Base-by-base conservation (phyloP, 163 green algal species). In the Trebouxiophyceae sp. region DNA sequence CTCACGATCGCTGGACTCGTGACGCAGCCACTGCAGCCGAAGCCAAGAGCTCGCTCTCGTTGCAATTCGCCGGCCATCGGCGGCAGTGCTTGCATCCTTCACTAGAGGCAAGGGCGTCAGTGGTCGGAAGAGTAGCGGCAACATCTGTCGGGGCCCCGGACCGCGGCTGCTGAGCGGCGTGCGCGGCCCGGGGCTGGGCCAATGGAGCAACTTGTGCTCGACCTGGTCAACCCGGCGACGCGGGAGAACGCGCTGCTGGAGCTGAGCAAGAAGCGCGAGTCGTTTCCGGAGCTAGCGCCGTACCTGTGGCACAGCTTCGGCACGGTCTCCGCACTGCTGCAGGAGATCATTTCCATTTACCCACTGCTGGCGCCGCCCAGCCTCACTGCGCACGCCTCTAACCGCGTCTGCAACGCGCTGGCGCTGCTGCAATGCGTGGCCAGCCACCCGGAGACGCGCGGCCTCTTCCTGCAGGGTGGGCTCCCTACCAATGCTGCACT, bases 281-380 rank as follows among this genome's bases (percentile, higher is more conserved):
- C 83, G 27, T 96, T 97, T 61, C 89, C 87, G 16, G 93, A 99
- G 73, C 80, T 99, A 27, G 93, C 93, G 22, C 89, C 92, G 0
- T 96, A 89, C 72, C 73, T 99, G 16, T 99, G 93, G 93, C 92
- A 98, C 81, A 93, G 82, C 69, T 96, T 96, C 76, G 93, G 93
- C 26, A 96, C 90, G 8, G 92, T 99, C 33, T 79, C 89, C 28
- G 87, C 91, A 22, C 80, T 99, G 60, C 84, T 99, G n/a, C 86
- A 96, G 75, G 93, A 99, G 75, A 97, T 99, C 33, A 86, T 98
- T 8, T 88, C 87, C 39, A 97, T 99, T 60, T 99, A 99, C 72
- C 94, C 93, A 7, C 82, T 97, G 66, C 77, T 99, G 1, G 88
- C 86, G 46, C 93, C 93, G 3, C 93, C 93, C 31, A 82, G 84